Conservation (phyloP, 139 green algal species). For the Monoraphidium neglectum region DNA sequence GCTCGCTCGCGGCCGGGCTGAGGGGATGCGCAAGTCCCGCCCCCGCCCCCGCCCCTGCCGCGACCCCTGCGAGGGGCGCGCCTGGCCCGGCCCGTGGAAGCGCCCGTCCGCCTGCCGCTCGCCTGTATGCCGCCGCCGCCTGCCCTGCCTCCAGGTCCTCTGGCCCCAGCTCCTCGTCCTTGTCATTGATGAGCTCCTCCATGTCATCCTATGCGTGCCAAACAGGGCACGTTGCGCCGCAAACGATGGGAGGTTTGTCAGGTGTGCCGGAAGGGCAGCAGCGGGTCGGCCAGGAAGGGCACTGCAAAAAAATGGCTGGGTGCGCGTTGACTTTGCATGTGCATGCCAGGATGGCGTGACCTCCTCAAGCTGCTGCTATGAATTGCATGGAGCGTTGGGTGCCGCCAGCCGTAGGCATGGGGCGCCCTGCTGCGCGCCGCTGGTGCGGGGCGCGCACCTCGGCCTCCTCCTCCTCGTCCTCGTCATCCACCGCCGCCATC, state of each 20-base stretch:
- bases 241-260: not conserved
- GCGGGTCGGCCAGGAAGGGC: not conserved
- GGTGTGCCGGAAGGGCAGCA: not conserved
- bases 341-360: not conserved
- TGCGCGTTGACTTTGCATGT: not conserved
- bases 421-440: too few species aligned
- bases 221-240: not conserved
- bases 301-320: not conserved
- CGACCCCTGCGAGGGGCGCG: too few species aligned
- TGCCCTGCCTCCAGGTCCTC: constrained; percentile 13
- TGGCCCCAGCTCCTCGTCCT: constrained; percentile 47
- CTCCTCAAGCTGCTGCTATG: not conserved
- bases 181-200: constrained; percentile 80
- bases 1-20: too few species aligned
- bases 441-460: constrained; percentile 53
- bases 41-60: too few species aligned
- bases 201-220: constrained; percentile 66
- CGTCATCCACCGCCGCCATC: constrained; percentile 84
- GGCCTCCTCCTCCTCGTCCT: constrained; percentile 88
- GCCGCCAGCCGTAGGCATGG: too few species aligned
- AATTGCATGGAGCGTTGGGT: not conserved
- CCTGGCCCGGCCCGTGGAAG: too few species aligned
- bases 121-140: constrained; percentile 8
- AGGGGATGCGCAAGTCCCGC: too few species aligned
- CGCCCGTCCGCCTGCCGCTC: not conserved